These are phyloP conservation scores for Boletus rubescentipes DNA, from an alignment of 768 basidiomycete genomes.

Conservation along the genomic window DNA sequence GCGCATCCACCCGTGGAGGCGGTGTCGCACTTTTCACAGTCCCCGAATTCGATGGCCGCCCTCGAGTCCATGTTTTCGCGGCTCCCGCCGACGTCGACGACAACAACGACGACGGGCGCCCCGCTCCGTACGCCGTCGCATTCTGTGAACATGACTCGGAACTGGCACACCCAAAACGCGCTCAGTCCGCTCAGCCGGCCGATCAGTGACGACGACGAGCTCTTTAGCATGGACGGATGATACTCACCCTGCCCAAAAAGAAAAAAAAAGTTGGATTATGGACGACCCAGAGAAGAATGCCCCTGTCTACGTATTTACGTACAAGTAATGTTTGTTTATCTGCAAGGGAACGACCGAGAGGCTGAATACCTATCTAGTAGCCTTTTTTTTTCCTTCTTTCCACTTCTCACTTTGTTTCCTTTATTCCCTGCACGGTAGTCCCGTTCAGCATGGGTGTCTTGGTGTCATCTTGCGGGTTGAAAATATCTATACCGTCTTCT, in stretches of 20 bases:
- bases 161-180: slow-evolving; percentile 39
- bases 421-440: slow-evolving; percentile 8
- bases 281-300: slow-evolving; percentile 2
- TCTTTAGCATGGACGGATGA: slow-evolving; percentile 69
- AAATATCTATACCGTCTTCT: slow-evolving; percentile 30
- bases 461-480: slow-evolving; percentile 9
- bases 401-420: neutral
- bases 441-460: slow-evolving; percentile 2
- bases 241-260: too few species aligned
- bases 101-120: slow-evolving; percentile 6
- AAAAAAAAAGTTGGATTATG: slow-evolving; percentile 11
- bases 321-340: slow-evolving; percentile 26
- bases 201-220: slow-evolving; percentile 61
- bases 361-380: slow-evolving; percentile 34
- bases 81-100: slow-evolving; percentile 32
- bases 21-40: slow-evolving; percentile 24
- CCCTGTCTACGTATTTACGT: slow-evolving; percentile 26
- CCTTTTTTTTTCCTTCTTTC: slow-evolving; percentile 12
- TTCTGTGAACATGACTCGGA: slow-evolving; percentile 22
- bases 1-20: slow-evolving; percentile 19
- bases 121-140: slow-evolving; percentile 32
- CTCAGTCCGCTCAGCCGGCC: slow-evolving; percentile 64
- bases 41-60: slow-evolving; percentile 30
- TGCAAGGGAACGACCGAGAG: slow-evolving; percentile 27
- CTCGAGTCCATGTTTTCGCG: slow-evolving; percentile 58